phyloP scores from a whole-genome alignment of 106 monocot genomes.

The Dendrobium huoshanense region DNA sequence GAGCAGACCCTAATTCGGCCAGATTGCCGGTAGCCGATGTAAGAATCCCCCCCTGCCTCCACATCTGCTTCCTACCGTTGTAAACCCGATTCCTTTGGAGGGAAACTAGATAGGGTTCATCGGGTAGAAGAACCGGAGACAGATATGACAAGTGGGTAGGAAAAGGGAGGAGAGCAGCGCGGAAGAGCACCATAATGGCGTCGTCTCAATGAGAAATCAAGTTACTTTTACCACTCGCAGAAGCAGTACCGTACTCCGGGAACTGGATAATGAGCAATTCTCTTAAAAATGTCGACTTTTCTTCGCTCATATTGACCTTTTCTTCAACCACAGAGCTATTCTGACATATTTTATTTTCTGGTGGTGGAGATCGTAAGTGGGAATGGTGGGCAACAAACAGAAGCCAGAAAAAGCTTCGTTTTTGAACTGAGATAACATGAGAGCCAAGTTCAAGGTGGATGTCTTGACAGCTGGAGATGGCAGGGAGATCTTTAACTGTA shows the following conservation, averaged over 20 bases:
- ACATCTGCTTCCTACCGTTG: not conserved
- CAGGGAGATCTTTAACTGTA: too few relatives aligned
- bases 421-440: not conserved
- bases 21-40: not conserved
- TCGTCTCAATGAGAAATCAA: not conserved
- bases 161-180: slow-evolving; percentile 5
- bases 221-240: not conserved
- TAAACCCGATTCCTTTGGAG: not conserved
- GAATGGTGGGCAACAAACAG: not conserved
- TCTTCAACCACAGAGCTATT: not conserved
- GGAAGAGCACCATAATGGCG: not conserved
- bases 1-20: not conserved
- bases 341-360: not conserved
- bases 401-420: not conserved
- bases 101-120: not conserved
- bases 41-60: not conserved
- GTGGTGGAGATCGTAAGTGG: not conserved
- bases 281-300: too few relatives aligned
- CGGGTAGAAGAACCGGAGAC: not conserved
- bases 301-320: not conserved
- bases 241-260: not conserved
- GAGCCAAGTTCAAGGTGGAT: not conserved
- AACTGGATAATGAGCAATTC: too few relatives aligned
- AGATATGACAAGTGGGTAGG: not conserved
- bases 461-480: not conserved